phyloP scores from a whole-genome alignment of 2,329 filamentous ascomycete genomes.

The Trichothecium roseum region DNA sequence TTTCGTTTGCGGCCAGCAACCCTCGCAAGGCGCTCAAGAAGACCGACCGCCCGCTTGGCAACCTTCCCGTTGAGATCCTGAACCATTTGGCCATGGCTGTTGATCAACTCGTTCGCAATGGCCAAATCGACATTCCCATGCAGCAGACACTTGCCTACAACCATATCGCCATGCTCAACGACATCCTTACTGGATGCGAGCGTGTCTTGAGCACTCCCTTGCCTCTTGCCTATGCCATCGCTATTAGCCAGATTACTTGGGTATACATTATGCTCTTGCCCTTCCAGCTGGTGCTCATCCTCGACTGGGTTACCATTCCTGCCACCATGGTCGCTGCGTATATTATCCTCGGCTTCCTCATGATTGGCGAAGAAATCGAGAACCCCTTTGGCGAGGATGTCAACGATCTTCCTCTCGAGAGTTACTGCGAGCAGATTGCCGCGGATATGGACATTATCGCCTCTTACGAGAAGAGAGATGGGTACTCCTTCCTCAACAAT shows the following conservation, averaged over 20 bases:
- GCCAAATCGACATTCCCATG: conserved; percentile 44
- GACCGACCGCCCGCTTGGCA: conserved; percentile 62
- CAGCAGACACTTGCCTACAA: conserved; percentile 52
- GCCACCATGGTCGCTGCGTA: conserved; percentile 64
- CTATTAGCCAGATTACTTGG: conserved; percentile 80
- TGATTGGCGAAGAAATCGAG: conserved; percentile 73
- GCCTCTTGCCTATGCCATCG: conserved; percentile 73
- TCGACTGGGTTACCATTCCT: conserved; percentile 69
- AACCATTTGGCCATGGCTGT: conserved; percentile 60
- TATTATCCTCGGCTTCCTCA: conserved; percentile 67
- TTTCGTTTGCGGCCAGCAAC: conserved; percentile 69
- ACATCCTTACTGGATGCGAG: conserved; percentile 62
- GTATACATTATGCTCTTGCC: conserved; percentile 72
- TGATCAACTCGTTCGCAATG: conserved; percentile 46
- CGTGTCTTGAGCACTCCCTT: conserved; percentile 75
- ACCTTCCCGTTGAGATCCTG: conserved; percentile 74
- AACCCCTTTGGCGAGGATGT: conserved; percentile 79
- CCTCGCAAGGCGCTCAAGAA: conserved; percentile 69
- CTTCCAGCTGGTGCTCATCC: conserved; percentile 59
- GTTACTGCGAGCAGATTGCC: conserved; percentile 66
- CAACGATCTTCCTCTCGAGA: conserved; percentile 69
- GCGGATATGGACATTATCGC: conserved; percentile 67
- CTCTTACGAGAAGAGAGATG: conserved; percentile 28
- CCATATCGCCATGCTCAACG: conserved; percentile 55
- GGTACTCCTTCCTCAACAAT: conserved; percentile 20